A percentile compares a stretch with the other conserved stretches of the same genome.
phyloP scores from a whole-genome alignment of 2,329 filamentous ascomycete genomes.

The Rutstroemia sp. region DNA sequence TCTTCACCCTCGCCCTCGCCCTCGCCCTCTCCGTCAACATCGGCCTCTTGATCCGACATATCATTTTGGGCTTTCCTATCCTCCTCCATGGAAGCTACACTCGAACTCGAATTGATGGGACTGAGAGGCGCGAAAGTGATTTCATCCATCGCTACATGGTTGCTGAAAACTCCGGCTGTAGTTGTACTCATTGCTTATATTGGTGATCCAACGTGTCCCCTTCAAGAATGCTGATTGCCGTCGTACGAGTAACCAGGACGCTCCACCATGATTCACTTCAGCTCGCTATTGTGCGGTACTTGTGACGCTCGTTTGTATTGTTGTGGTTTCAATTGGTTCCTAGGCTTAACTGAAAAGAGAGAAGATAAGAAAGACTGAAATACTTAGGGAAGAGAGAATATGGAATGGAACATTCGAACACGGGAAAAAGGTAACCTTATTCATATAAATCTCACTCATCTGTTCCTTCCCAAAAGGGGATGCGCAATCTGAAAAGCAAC shows the following conservation, averaged over 20 bases:
- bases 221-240: neutral
- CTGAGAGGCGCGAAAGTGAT: neutral
- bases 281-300: no score
- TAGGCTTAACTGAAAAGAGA: no score
- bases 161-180: neutral
- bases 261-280: neutral
- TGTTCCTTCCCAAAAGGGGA: no score
- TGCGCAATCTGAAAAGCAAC: no score
- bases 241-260: neutral
- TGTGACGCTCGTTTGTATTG: no score
- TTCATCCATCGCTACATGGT: constrained; percentile 8
- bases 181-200: constrained; percentile 2
- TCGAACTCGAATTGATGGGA: neutral
- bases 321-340: no score
- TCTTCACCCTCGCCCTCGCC: constrained; percentile 1
- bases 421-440: no score
- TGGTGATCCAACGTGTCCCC: neutral
- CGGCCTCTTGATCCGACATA: neutral
- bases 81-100: constrained; percentile 5
- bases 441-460: no score
- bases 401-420: no score
- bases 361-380: no score
- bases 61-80: constrained; percentile 4
- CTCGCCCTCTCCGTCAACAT: neutral
- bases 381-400: no score